Conservation (phyloP, 805 yeast genomes). For the Nakazawaea laoshanensis region DNA sequence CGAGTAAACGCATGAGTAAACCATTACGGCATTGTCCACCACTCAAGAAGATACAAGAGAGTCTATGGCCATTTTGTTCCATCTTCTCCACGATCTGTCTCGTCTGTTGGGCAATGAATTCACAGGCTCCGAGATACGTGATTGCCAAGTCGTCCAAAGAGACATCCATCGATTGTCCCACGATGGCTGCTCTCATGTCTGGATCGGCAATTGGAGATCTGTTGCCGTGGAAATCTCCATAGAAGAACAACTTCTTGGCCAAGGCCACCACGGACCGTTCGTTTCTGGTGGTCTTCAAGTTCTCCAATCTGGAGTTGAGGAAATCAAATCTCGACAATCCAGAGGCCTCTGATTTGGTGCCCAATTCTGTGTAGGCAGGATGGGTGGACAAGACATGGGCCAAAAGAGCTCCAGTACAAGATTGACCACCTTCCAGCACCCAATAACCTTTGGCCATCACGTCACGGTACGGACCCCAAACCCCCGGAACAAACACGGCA, state of each 20-base stretch:
- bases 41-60: constrained; percentile 74
- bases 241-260: constrained; percentile 81
- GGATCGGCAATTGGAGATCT: constrained; percentile 98
- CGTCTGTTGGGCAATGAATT: constrained; percentile 95
- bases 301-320: constrained; percentile 67
- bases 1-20: constrained; percentile 78
- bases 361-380: constrained; percentile 75
- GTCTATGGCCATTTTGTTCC: constrained; percentile 70
- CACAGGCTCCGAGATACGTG: constrained; percentile 88
- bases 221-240: constrained; percentile 96
- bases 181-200: constrained; percentile 81
- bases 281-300: constrained; percentile 45
- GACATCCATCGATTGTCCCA: constrained; percentile 88
- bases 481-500: constrained; percentile 88
- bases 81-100: constrained; percentile 87
- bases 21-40: constrained; percentile 98
- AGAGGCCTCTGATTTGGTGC: constrained; percentile 57
- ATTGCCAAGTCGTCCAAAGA: constrained; percentile 80
- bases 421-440: constrained; percentile 99
- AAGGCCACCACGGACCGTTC: constrained; percentile 70
- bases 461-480: constrained; percentile 98
- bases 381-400: constrained; percentile 84
- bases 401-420: constrained; percentile 90
- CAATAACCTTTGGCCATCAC: constrained; percentile 85
- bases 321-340: constrained; percentile 74